Percentiles rank a stretch among this genome's conserved stretches.
Conservation (phyloP, 768 basidiomycete species). For the Russula virescens region DNA sequence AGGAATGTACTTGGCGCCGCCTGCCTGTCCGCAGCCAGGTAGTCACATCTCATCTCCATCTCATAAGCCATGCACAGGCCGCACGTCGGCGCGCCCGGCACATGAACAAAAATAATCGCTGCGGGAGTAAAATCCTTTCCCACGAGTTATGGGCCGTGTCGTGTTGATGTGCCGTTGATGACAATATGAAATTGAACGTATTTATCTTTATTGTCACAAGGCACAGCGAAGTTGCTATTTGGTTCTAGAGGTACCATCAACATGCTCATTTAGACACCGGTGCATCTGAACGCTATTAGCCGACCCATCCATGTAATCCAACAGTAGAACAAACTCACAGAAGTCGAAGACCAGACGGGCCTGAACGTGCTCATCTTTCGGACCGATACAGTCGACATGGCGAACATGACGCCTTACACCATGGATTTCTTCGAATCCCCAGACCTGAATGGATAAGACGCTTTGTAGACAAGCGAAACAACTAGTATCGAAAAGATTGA, state of each 20-base stretch:
- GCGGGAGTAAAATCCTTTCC: too few species aligned
- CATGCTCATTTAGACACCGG: neutral
- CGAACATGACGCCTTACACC: constrained; percentile 23
- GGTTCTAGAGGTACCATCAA: neutral
- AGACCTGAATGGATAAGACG: constrained; percentile 15
- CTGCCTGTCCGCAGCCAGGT: neutral
- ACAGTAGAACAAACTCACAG: constrained; percentile 12
- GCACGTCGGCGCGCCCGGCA: too few species aligned
- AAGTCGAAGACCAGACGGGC: constrained; percentile 29
- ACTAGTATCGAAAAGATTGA: neutral
- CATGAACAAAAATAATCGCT: too few species aligned
- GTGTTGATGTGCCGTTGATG: too few species aligned
- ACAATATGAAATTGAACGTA: too few species aligned
- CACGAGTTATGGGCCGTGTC: too few species aligned
- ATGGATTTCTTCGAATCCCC: constrained; percentile 24
- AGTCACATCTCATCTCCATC: too few species aligned
- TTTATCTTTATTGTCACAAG: too few species aligned
- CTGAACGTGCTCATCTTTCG: constrained; percentile 21
- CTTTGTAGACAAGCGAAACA: neutral
- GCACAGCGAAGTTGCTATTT: too few species aligned
- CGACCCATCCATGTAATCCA: neutral
- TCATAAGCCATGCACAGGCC: too few species aligned
- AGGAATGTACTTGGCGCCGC: neutral
- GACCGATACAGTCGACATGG: constrained; percentile 20
- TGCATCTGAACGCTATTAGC: neutral